Evolutionary conservation across 306 rosid genomes (phyloP).

Genomic region (Gastrolobium bilobum): DNA sequence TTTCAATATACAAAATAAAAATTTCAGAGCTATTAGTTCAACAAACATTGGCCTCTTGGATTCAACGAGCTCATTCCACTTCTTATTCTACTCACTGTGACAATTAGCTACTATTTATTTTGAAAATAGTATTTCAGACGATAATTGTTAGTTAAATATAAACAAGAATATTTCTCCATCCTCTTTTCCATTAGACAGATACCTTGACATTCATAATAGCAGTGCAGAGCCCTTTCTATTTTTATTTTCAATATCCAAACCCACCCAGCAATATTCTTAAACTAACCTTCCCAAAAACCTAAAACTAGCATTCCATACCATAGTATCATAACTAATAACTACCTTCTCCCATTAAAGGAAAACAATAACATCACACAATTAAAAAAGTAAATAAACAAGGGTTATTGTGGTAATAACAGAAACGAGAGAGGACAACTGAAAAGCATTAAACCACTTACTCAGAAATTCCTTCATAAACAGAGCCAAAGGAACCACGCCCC

Average conservation of each 20-base stretch:
- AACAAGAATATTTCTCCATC: background rate
- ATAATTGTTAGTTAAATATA: background rate
- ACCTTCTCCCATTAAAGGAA: background rate
- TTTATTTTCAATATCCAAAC: background rate
- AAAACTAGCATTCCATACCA: background rate
- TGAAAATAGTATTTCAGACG: background rate
- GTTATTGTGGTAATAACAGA: constrained; percentile 27
- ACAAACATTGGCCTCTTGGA: background rate
- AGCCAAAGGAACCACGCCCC: constrained; percentile 95
- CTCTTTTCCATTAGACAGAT: constrained; percentile 9
- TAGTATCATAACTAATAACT: background rate
- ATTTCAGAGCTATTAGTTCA: too few species aligned
- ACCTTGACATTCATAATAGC: background rate
- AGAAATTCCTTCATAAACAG: constrained; percentile 88
- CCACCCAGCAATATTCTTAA: constrained; percentile 14
- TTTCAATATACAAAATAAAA: background rate
- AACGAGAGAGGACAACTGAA: background rate
- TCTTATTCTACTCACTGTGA: background rate
- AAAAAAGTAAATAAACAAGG: constrained; percentile 16
- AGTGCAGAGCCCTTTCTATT: background rate
- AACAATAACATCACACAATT: background rate
- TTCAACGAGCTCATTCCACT: too few species aligned
- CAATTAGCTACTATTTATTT: constrained; percentile 4
- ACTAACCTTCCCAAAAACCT: constrained; percentile 25
- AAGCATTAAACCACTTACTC: constrained; percentile 75